phyloP scores from a whole-genome alignment of 176 grass and related monocot genomes.

The Oryza nivara region DNA sequence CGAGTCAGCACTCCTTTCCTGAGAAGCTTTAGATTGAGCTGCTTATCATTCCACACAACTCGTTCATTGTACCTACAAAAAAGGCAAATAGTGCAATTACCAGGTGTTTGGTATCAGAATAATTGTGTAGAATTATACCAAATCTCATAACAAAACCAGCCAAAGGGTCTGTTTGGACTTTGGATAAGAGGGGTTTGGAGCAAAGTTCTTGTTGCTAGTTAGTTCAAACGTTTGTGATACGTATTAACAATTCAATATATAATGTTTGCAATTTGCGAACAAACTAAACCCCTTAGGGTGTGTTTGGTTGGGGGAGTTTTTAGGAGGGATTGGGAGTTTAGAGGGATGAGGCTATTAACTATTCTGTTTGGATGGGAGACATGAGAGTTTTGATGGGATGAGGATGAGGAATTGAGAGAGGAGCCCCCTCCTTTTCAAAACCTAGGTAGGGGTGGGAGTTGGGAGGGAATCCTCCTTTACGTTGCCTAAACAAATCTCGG shows the following conservation, averaged over 20 bases:
- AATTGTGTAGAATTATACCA: neutral
- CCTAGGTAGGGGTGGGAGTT: too few relatives aligned
- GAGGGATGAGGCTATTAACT: too few relatives aligned
- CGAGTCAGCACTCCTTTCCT: conserved; percentile 84
- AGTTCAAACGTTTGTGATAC: neutral
- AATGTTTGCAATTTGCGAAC: neutral
- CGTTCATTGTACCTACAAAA: conserved; percentile 83
- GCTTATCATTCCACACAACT: conserved; percentile 78
- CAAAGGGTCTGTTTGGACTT: too few relatives aligned
- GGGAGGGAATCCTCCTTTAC: too few relatives aligned
- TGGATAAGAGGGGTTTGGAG: neutral
- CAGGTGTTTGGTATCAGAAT: neutral
- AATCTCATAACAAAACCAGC: neutral
- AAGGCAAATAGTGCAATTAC: neutral
- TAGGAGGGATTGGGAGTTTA: too few relatives aligned
- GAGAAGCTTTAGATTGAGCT: conserved; percentile 84
- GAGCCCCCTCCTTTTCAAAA: too few relatives aligned
- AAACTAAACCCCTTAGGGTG: neutral
- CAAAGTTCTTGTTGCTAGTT: neutral
- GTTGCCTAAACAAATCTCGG: too few relatives aligned
- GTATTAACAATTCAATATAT: neutral
- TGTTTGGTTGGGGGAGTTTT: too few relatives aligned
- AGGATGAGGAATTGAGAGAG: too few relatives aligned
- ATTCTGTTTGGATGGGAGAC: too few relatives aligned
- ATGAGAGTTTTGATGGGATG: too few relatives aligned